phyloP scores from a whole-genome alignment of 108 stramenopile species.

The Parmales sp. region DNA sequence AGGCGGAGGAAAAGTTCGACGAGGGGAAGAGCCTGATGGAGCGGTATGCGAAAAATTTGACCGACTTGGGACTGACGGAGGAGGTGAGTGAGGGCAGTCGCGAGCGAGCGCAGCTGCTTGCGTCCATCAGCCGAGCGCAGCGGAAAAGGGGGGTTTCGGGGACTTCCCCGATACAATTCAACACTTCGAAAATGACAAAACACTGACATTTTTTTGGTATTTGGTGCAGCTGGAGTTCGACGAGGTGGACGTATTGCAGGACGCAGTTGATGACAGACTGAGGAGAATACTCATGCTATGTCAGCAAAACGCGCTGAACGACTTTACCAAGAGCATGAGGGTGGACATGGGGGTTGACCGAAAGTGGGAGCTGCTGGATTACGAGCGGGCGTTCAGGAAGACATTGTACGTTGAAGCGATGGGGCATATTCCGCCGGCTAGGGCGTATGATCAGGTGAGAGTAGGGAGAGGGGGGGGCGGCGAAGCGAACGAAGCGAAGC shows the following conservation, averaged over 20 bases:
- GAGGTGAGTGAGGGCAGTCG: background rate
- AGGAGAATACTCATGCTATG: background rate
- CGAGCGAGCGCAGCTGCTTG: too few species aligned
- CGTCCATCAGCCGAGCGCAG: too few species aligned
- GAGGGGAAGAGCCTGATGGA: background rate
- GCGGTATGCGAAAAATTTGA: background rate
- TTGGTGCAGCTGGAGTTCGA: too few species aligned
- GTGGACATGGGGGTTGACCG: background rate
- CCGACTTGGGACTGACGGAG: background rate
- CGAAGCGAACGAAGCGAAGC: too few species aligned
- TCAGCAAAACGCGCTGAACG: background rate
- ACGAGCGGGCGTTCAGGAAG: background rate
- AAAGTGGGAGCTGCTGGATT: background rate
- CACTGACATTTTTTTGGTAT: too few species aligned
- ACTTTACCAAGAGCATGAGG: slow-evolving; percentile 8
- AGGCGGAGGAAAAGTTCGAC: slow-evolving; percentile 4
- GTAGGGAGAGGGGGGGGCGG: too few species aligned
- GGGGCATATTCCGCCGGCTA: background rate
- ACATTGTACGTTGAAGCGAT: background rate
- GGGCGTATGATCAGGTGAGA: slow-evolving; percentile 4
- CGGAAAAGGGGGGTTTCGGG: too few species aligned
- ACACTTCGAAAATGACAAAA: too few species aligned
- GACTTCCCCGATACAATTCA: too few species aligned
- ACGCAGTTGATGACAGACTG: background rate
- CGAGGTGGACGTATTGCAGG: too few species aligned